Evolutionary conservation across 2,329 filamentous ascomycete species (phyloP), one percentile per base, ranked within the genome.

Genomic region (Clonostachys solani): DNA sequence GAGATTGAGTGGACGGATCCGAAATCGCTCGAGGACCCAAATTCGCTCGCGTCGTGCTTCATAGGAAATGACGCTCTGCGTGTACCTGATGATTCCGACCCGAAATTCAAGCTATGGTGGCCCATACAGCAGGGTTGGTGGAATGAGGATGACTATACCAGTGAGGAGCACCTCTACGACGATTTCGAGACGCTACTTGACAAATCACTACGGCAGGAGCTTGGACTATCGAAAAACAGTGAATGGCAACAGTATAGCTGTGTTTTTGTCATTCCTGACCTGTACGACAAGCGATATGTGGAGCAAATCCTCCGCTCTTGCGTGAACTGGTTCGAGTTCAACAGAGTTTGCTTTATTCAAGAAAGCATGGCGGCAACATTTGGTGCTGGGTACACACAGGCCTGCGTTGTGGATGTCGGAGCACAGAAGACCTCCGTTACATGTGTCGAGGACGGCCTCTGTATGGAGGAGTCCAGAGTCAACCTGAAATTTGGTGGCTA

Each of bases 351-450:
- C 63, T 95, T 99, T 61, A 91, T 97, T 49, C 94, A 99, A 65
- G 94, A 99, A 69, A 95, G 91, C 60, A 81, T 97, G 60, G 92
- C 92, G 1, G 92, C 92, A 4, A 94, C 91, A 0, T 99, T 96
- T 63, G 94, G 94, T 12, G 94, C 92, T 5, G 94, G 94, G 8
- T 96, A 95, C 60, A 95, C 92, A 1, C 90, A 89, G 52, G 88
- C 90, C 17, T 99, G 94, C 57, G 91, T 99, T 47, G 91, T 99
- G 12, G 94, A 99, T 62, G 87, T 99, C 48, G 94, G 94, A 12
- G 92, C 94, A 1, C 91, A 97, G 63, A 99, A 99, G 76, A 97
- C 94, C 2, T 95, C 94, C 0, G 87, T 99, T 33, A 92, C 92
- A 52, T 99, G 94, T 56, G 92, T 99, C 12, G 94, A 99, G 59